Percentiles rank a stretch among this genome's conserved stretches.
Evolutionary conservation across 148 eudicot genomes (phyloP).

Genomic region (Fagopyrum esculentum): DNA sequence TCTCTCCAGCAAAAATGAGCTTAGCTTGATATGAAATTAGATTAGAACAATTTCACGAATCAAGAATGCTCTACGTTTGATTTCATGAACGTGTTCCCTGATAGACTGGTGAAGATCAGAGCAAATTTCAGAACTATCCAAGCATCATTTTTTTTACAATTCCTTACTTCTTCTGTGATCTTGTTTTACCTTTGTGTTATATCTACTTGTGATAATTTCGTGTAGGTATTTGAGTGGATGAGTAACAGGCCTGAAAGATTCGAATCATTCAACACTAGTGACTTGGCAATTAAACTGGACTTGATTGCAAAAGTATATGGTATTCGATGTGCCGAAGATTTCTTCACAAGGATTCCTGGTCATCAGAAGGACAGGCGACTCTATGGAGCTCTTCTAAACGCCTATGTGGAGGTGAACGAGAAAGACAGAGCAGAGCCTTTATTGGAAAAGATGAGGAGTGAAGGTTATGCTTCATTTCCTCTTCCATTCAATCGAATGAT

Average conservation of each 20-base stretch:
- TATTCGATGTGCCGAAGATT: slow-evolving; percentile 65
- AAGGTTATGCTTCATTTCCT: slow-evolving; percentile 38
- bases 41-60: not conserved
- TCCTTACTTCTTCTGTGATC: no score
- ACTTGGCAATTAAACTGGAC: slow-evolving; percentile 75
- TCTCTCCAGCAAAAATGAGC: not conserved
- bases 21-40: not conserved
- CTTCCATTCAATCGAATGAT: slow-evolving; percentile 85
- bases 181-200: not conserved
- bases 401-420: slow-evolving; percentile 54
- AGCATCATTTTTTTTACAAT: not conserved
- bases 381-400: slow-evolving; percentile 77
- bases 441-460: slow-evolving; percentile 50
- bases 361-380: slow-evolving; percentile 49
- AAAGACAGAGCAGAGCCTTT: slow-evolving; percentile 62
- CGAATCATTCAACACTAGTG: slow-evolving; percentile 47
- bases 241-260: slow-evolving; percentile 52
- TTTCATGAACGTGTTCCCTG: not conserved
- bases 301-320: slow-evolving; percentile 76
- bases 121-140: not conserved
- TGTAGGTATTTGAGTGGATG: slow-evolving; percentile 92
- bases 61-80: not conserved
- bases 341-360: slow-evolving; percentile 55
- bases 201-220: not conserved
- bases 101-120: not conserved